phyloP scores from a whole-genome alignment of 352 stramenopile species.

The Phytopythium montanum region DNA sequence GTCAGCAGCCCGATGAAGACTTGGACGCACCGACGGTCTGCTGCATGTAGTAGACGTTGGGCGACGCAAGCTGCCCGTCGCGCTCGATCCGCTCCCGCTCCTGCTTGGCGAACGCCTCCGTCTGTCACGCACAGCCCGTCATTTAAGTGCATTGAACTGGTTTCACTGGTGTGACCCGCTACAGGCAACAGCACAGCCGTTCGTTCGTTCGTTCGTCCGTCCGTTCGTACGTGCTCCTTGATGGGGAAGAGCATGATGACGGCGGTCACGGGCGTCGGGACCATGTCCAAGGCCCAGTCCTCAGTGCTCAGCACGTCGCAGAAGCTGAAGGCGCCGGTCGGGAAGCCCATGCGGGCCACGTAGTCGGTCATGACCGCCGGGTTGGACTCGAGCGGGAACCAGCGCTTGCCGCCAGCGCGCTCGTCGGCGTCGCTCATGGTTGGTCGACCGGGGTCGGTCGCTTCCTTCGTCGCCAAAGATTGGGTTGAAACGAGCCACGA shows the following conservation, averaged over 20 bases:
- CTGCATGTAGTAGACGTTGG: slow-evolving; percentile 89
- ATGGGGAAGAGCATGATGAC: slow-evolving; percentile 97
- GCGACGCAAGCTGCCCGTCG: slow-evolving; percentile 69
- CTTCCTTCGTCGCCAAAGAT: not conserved
- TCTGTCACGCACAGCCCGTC: slow-evolving; percentile 24
- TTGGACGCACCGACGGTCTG: slow-evolving; percentile 87
- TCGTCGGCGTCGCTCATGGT: slow-evolving; percentile 41
- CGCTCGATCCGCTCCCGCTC: slow-evolving; percentile 64
- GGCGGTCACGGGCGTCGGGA: slow-evolving; percentile 89
- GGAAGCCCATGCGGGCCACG: slow-evolving; percentile 92
- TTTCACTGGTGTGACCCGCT: not conserved
- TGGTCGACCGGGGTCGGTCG: no score
- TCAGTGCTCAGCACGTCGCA: slow-evolving; percentile 95
- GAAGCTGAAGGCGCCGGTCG: slow-evolving; percentile 83
- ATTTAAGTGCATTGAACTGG: not conserved
- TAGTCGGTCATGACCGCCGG: slow-evolving; percentile 95
- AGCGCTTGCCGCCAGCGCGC: slow-evolving; percentile 60
- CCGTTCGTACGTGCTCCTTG: slow-evolving; percentile 80
- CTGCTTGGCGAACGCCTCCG: slow-evolving; percentile 72
- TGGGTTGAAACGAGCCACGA: not conserved
- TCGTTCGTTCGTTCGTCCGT: no score
- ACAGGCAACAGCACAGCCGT: no score
- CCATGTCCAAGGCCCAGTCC: slow-evolving; percentile 96
- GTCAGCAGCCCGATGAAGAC: not conserved
- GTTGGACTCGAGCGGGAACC: slow-evolving; percentile 94